Conservation (phyloP, 2,329 filamentous ascomycete species). For the Rhytidhysteron rufulum region DNA sequence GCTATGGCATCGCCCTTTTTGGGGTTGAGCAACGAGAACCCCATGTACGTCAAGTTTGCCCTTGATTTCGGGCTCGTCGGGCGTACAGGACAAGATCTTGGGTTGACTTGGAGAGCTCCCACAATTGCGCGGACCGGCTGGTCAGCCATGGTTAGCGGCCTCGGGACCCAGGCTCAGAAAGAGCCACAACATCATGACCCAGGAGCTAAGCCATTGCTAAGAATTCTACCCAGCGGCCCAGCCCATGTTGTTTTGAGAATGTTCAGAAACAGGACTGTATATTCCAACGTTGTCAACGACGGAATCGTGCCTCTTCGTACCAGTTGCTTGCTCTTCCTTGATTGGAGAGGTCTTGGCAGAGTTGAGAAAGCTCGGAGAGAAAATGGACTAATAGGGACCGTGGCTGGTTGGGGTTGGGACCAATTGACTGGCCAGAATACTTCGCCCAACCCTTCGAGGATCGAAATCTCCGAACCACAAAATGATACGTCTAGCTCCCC, state of each 20-base stretch:
- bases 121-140: conserved; percentile 81
- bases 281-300: conserved; percentile 97
- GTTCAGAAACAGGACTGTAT: conserved; percentile 87
- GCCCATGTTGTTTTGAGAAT: conserved; percentile 82
- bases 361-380: conserved; percentile 93
- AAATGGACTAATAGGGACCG: conserved; percentile 85
- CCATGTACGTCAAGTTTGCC: conserved; percentile 94
- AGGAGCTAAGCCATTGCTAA: conserved; percentile 80
- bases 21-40: conserved; percentile 94
- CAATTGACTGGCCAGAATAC: conserved; percentile 73
- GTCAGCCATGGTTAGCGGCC: conserved; percentile 79
- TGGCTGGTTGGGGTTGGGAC: conserved; percentile 91
- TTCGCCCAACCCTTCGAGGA: conserved; percentile 53
- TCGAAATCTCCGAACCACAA: conserved; percentile 26
- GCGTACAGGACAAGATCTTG: conserved; percentile 91
- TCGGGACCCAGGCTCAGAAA: conserved; percentile 59
- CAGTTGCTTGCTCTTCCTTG: conserved; percentile 91
- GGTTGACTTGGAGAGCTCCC: conserved; percentile 88
- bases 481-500: conserved; percentile 25
- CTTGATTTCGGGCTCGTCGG: conserved; percentile 94
- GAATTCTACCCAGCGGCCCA: conserved; percentile 86
- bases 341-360: conserved; percentile 89
- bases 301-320: conserved; percentile 93
- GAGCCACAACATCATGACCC: conserved; percentile 61
- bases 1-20: conserved; percentile 82